Evolutionary conservation across 352 stramenopile genomes (phyloP).

Genomic region (Phytophthora rubi): DNA sequence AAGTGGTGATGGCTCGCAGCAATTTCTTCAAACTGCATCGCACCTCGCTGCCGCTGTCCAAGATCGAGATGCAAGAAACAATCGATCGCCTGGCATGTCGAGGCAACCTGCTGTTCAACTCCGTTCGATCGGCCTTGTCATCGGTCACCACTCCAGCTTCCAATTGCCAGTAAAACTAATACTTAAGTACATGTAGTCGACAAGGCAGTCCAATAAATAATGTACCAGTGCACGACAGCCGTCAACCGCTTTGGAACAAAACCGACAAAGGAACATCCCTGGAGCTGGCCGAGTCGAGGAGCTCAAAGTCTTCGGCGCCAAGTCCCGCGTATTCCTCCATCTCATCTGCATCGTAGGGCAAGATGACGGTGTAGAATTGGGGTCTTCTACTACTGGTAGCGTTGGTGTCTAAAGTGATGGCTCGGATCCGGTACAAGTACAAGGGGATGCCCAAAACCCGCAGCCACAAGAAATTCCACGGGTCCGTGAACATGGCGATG

Average conservation of each 20-base stretch:
- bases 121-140: constrained; percentile 22
- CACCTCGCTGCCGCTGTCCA: constrained; percentile 32
- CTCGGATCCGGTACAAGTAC: constrained; percentile 40
- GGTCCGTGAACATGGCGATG: constrained; percentile 55
- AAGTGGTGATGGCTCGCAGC: constrained; percentile 44
- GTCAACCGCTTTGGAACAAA: constrained; percentile 18
- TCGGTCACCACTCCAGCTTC: neutral
- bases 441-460: constrained; percentile 35
- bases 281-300: constrained; percentile 27
- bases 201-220: neutral
- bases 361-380: constrained; percentile 18
- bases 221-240: neutral
- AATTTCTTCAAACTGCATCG: constrained; percentile 47
- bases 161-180: neutral
- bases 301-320: constrained; percentile 19
- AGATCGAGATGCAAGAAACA: constrained; percentile 34
- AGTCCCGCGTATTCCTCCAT: constrained; percentile 30
- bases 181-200: neutral
- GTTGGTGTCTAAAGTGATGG: neutral
- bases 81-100: constrained; percentile 35
- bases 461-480: constrained; percentile 41
- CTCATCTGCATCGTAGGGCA: constrained; percentile 27
- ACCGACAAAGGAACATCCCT: constrained; percentile 16
- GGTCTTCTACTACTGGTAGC: neutral
- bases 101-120: constrained; percentile 34